Base-by-base conservation (phyloP, 192 early-diverging fungal genomes). In the Radiomyces spectabilis region DNA sequence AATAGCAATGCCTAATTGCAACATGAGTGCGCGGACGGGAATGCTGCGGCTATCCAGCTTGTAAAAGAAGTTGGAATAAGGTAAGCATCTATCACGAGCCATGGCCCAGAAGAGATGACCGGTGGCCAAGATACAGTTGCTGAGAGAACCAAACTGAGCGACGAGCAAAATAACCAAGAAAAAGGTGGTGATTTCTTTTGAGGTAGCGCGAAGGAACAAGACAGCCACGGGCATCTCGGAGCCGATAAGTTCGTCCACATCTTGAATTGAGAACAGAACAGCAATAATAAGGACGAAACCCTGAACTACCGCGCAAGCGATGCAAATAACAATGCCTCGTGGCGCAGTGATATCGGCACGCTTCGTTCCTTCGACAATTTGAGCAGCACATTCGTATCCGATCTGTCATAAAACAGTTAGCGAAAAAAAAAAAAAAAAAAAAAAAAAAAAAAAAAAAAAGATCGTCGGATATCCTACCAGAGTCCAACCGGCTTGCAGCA, bases 41-140 rank as follows among this genome's bases (percentile, higher is more conserved):
- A 61, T 63, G 19, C 63, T 66, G 21, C 60, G 47, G 1, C 51
- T 54, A 1, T 64, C 61, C 24, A 76, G 48, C 42, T 49, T 45
- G 22, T 72, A 68, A 15, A 69, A 64, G 43, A 61, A 69, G 15
- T 57, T 60, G 15, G 74, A 72, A 22, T 61, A 60, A 3, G 74
- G 74, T 31, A 76, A 61, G 34, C 66, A 68, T 16, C 70, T 66
- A 51, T 76, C 74, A n/a, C 74, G 74, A 24, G 74, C 57, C 46
- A 76, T 63, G 6, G 74, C 70, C 53, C 68, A 76, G 21, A 76
- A 64, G 45, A 76, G 63, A n/a, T 71, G 74, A 21, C 63, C 61
- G 32, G 59, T 64, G 53, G 66, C 74, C 1, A 68, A 52, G 7
- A 66, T 53, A 1, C 56, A 69, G 8, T 71, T 67, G 41, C 57